Base-by-base conservation (phyloP, 2,329 filamentous ascomycete genomes). In the Fusarium illudens region DNA sequence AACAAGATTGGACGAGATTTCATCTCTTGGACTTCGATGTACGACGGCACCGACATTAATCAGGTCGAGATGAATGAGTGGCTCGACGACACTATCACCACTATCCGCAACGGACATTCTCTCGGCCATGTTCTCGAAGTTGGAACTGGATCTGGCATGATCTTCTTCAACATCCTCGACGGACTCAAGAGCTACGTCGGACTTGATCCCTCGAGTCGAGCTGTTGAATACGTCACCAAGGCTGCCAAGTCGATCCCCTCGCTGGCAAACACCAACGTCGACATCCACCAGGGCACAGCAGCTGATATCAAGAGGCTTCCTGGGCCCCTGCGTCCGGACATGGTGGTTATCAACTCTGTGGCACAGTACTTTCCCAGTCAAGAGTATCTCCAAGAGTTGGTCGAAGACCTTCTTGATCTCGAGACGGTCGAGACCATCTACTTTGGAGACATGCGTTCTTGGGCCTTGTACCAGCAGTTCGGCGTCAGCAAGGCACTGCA, bases 291-390 rank as follows among this genome's bases (percentile, higher is more conserved):
- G 42, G 42, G 42, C 15, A 17, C 42, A 17, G 42, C 42, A 17
- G 42, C 20, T 15, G 22, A 46, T 15, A 10, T 46, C 4, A 29
- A 46, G 13, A 29, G 29, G 10, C 42, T 46, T 4, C 42, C 42
- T 2, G 1, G 15, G 2, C 42, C 42, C 12, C 22, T 46, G 4
- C 22, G 3, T 4, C 42, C 42, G 3, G 22, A 46, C n/a, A 46
- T 29, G 4, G 25, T 30, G 9, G 22, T 77, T 12, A 22, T 76
- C 39, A 76, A 77, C 51, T 76, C 75, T 0, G 73, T 75, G 3
- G 67, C 64, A 0, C 74, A 77, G 22, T 75, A 77, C 46, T 77
- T 77, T 22, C 75, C 75, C 7, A 72, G 59, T 15, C 63, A 60
- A 34, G 67, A 72, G 2, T 77, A 77, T 17, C 48, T 77, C 1